A percentile compares a stretch with the other conserved stretches of the same genome.
Evolutionary conservation across 2,329 filamentous ascomycete genomes (phyloP).

Genomic region (Colletotrichum lentis): DNA sequence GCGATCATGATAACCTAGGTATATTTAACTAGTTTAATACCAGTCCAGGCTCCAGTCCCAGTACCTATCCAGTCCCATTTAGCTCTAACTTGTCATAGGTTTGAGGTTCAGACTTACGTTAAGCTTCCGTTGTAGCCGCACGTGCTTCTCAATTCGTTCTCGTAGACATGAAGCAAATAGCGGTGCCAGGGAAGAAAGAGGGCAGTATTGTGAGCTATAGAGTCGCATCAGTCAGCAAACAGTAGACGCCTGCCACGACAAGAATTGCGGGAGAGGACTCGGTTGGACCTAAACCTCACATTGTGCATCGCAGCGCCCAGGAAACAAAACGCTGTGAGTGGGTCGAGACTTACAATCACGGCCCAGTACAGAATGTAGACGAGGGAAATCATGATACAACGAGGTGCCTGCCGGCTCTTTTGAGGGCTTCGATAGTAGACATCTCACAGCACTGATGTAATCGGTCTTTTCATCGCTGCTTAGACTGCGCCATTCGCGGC

Average conservation of each 20-base stretch:
- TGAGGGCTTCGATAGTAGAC: background rate
- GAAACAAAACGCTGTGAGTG: background rate
- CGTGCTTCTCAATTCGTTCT: background rate
- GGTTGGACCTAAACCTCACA: background rate
- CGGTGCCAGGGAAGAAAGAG: slow-evolving; percentile 32
- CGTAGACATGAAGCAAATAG: background rate
- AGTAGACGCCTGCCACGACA: background rate
- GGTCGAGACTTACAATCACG: background rate
- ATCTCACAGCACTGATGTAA: background rate
- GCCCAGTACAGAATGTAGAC: background rate
- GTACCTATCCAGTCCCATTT: background rate
- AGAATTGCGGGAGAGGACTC: background rate
- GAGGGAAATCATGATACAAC: background rate
- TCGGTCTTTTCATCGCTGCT: background rate
- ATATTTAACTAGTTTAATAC: background rate
- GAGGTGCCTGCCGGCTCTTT: background rate
- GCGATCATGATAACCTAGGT: background rate
- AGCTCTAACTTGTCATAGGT: background rate
- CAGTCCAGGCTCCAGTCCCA: slow-evolving; percentile 1
- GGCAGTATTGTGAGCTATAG: background rate
- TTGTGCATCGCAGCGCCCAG: background rate
- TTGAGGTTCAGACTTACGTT: background rate
- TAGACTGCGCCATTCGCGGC: background rate
- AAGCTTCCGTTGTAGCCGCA: slow-evolving; percentile 16
- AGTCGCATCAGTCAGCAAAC: background rate